Evolutionary conservation across 352 stramenopile genomes (phyloP).

Genomic region (Phytophthora parvispora): DNA sequence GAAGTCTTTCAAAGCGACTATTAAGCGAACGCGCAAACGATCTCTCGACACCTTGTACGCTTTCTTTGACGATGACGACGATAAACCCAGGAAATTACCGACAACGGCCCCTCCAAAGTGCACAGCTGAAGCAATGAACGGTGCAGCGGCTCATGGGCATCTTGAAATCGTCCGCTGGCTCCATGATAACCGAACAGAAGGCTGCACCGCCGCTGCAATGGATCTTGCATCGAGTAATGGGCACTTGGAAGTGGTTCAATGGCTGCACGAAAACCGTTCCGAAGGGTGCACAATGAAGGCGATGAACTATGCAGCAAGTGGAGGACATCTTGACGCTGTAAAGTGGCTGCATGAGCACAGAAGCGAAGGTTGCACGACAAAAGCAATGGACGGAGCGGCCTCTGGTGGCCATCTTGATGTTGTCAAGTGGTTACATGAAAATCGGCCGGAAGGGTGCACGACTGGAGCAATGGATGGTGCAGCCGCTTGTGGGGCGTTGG

Average conservation of each 20-base stretch:
- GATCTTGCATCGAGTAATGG: not conserved
- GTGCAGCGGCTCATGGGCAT: not conserved
- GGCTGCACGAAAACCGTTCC: not conserved
- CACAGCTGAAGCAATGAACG: not conserved
- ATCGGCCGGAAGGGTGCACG: not conserved
- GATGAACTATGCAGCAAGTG: not conserved
- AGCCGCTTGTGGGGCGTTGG: not conserved
- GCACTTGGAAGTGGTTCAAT: not conserved
- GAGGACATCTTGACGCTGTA: not conserved
- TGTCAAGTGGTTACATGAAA: not conserved
- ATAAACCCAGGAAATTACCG: not conserved
- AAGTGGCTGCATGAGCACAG: not conserved
- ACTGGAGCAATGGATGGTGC: not conserved
- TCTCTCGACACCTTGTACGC: not conserved
- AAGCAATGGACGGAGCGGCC: not conserved
- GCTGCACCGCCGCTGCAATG: not conserved
- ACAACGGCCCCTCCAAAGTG: not conserved
- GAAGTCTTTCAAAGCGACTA: not conserved
- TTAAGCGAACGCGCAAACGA: not conserved
- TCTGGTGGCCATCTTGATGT: slow-evolving; percentile 1
- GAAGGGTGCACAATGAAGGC: not conserved
- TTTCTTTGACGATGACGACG: not conserved
- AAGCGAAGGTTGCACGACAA: not conserved
- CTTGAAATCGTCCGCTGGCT: slow-evolving; percentile 9
- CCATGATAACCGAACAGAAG: slow-evolving; percentile 5